These are phyloP conservation scores for Coemansia asiatica DNA, from an alignment of 192 early-diverging fungal species.

Conservation along the genomic window DNA sequence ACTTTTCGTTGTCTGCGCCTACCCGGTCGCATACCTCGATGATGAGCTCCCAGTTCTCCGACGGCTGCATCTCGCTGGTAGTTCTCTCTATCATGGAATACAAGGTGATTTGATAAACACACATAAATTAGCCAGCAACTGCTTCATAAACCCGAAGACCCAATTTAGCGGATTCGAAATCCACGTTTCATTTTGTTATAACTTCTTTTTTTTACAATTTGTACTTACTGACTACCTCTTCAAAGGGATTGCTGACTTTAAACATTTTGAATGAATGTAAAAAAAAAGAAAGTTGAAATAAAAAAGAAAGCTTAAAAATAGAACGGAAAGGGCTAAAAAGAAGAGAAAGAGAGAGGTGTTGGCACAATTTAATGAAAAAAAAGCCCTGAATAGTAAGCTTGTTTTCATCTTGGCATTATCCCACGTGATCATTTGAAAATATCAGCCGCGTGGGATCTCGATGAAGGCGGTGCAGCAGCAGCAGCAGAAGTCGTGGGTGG, in stretches of 20 bases:
- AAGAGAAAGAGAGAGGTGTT: background rate
- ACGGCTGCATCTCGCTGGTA: slow-evolving; percentile 87
- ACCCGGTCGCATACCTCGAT: slow-evolving; percentile 73
- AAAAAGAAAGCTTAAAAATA: slow-evolving; percentile 11
- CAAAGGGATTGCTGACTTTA: slow-evolving; percentile 49
- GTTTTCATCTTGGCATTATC: background rate
- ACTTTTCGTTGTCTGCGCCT: slow-evolving; percentile 42
- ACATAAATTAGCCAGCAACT: background rate
- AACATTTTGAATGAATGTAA: slow-evolving; percentile 39
- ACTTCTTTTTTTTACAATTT: background rate
- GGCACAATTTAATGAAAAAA: background rate
- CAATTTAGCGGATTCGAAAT: too few species aligned
- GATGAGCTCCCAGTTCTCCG: slow-evolving; percentile 91
- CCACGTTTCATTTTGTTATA: too few species aligned
- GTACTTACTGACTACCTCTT: slow-evolving; percentile 55
- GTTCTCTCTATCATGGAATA: slow-evolving; percentile 62
- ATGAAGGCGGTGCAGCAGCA: background rate
- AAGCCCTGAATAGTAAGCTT: background rate
- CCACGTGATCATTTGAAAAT: slow-evolving; percentile 41
- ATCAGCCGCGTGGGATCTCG: slow-evolving; percentile 13
- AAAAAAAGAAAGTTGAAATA: slow-evolving; percentile 4
- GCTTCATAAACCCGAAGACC: too few species aligned
- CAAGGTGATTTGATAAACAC: too few species aligned
- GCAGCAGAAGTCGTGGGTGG: background rate
- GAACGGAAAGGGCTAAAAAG: background rate